phyloP scores from a whole-genome alignment of 2,329 filamentous ascomycete genomes.

The Trichoderma sp. region DNA sequence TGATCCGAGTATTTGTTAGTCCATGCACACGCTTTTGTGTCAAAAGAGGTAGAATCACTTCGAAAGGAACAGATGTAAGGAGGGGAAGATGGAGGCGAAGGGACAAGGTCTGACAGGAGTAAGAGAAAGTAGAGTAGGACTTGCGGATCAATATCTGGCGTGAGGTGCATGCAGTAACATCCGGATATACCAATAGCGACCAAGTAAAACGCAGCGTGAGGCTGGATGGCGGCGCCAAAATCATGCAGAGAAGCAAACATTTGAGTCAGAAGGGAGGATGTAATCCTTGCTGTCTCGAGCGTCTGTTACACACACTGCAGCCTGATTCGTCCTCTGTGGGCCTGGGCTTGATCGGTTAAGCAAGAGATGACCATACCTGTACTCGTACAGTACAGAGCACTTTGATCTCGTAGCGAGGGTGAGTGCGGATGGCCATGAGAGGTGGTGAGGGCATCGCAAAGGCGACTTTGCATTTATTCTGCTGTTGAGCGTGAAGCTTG shows the following conservation, averaged over 20 bases:
- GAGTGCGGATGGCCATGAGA: not conserved
- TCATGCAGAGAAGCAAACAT: constrained; percentile 8
- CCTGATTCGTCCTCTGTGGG: not conserved
- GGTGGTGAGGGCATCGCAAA: not conserved
- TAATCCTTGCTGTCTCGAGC: constrained; percentile 6
- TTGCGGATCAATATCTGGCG: not conserved
- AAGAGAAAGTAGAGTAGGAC: not conserved
- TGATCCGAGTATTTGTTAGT: not conserved
- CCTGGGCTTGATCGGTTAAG: not conserved
- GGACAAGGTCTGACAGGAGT: not conserved
- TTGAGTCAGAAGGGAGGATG: not conserved
- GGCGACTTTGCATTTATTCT: not conserved
- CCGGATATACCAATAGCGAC: not conserved
- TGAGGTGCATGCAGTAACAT: not conserved
- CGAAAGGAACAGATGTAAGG: not conserved
- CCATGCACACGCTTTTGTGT: not conserved
- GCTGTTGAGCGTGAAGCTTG: not conserved
- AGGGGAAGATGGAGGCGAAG: not conserved
- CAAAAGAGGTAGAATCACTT: not conserved
- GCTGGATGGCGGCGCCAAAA: constrained; percentile 1
- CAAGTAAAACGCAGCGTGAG: not conserved
- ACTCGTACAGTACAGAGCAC: not conserved
- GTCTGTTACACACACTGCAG: not conserved
- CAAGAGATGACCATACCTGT: not conserved
- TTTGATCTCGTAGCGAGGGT: not conserved